Evolutionary conservation across 176 grass and related monocot species (phyloP).

Genomic region (Paspalum vaginatum): DNA sequence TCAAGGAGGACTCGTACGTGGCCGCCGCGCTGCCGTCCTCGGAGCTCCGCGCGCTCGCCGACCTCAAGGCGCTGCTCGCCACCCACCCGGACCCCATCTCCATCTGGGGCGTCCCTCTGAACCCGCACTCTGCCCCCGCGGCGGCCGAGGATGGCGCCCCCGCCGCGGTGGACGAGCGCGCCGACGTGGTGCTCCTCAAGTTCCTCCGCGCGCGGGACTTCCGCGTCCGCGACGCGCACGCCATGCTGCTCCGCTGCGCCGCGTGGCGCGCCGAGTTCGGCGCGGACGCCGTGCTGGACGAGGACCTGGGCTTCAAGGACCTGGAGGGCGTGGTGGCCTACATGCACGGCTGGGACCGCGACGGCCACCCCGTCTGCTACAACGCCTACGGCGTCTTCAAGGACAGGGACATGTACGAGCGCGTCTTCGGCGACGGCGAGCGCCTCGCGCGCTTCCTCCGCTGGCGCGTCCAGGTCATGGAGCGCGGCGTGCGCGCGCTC

Average conservation of each 20-base stretch:
- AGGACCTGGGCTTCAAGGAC: conserved; percentile 97
- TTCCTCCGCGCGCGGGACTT: conserved; percentile 90
- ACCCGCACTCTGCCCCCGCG: background rate
- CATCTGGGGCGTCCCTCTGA: conserved; percentile 85
- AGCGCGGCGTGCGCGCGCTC: conserved; percentile 81
- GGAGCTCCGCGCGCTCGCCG: conserved; percentile 78
- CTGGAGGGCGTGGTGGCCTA: conserved; percentile 82
- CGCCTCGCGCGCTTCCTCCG: conserved; percentile 81
- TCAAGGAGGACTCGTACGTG: conserved; percentile 95
- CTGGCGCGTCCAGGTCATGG: conserved; percentile 97
- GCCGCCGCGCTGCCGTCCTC: conserved; percentile 62
- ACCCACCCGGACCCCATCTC: conserved; percentile 62
- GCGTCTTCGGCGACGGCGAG: conserved; percentile 80
- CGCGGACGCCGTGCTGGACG: conserved; percentile 65
- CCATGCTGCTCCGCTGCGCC: conserved; percentile 78
- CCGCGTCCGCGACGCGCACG: conserved; percentile 75
- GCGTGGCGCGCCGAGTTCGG: conserved; percentile 82
- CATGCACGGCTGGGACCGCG: conserved; percentile 92
- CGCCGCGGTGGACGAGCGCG: conserved; percentile 53
- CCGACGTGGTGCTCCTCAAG: conserved; percentile 94
- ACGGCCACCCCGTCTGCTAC: conserved; percentile 87
- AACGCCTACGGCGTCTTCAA: conserved; percentile 92
- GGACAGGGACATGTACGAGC: conserved; percentile 74
- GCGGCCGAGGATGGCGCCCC: conserved; percentile 9
- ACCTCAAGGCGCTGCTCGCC: conserved; percentile 68